These are phyloP conservation scores for Cryphonectria carpinicola DNA, from an alignment of 2,329 filamentous ascomycete genomes.

Conservation along the genomic window DNA sequence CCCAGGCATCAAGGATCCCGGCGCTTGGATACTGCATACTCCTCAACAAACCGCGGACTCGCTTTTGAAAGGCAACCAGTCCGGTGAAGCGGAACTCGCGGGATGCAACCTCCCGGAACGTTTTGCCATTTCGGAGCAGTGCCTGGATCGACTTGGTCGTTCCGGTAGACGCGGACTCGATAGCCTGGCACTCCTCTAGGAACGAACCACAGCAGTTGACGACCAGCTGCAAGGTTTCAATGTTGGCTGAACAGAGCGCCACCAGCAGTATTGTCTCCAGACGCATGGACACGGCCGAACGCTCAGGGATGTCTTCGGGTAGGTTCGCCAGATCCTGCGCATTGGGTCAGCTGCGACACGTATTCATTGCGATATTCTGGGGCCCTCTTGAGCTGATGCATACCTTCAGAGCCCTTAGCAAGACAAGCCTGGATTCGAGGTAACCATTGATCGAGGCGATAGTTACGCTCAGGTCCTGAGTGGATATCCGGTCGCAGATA, in stretches of 20 bases:
- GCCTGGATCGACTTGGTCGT: constrained; percentile 51
- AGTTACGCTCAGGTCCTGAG: constrained; percentile 47
- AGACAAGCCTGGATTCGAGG: constrained; percentile 56
- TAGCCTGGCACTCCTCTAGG: constrained; percentile 62
- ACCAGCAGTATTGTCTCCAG: constrained; percentile 67
- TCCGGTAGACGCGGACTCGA: constrained; percentile 53
- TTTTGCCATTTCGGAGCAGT: constrained; percentile 62
- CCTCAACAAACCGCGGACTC: constrained; percentile 61
- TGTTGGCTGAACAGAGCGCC: constrained; percentile 66
- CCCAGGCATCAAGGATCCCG: constrained; percentile 72
- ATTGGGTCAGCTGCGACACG: background rate
- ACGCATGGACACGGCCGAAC: constrained; percentile 55
- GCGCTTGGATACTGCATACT: constrained; percentile 64
- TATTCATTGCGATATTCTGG: no score
- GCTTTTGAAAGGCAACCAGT: constrained; percentile 71
- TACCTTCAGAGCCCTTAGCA: constrained; percentile 48
- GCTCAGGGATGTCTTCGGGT: constrained; percentile 58
- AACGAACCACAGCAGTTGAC: constrained; percentile 65
- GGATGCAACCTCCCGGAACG: constrained; percentile 66
- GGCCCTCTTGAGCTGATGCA: background rate
- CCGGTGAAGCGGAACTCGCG: constrained; percentile 69
- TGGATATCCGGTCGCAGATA: constrained; percentile 53
- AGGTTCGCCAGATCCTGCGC: constrained; percentile 58
- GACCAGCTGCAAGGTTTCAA: constrained; percentile 67
- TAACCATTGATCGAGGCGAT: constrained; percentile 58